Conservation (phyloP, 2,329 filamentous ascomycete species). For the Monosporascus cannonballus region DNA sequence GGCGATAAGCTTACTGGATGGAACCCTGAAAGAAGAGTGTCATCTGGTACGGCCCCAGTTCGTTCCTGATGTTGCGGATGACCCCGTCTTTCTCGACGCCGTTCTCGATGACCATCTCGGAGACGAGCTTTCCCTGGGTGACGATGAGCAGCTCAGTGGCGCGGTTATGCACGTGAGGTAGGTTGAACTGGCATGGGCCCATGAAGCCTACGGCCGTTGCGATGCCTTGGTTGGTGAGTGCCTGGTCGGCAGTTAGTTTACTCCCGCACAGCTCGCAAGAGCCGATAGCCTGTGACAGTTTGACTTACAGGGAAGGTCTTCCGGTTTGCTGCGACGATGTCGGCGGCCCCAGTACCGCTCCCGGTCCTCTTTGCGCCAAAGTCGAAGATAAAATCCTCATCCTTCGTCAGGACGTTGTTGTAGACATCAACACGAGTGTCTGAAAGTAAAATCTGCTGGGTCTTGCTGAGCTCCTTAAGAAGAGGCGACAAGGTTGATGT, state of each 20-base stretch:
- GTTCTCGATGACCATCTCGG: slow-evolving; percentile 49
- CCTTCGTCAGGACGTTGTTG: slow-evolving; percentile 33
- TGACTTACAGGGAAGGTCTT: slow-evolving; percentile 41
- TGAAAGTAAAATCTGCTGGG: slow-evolving; percentile 33
- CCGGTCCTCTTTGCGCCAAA: slow-evolving; percentile 29
- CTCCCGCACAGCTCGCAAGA: not conserved
- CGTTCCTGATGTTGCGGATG: slow-evolving; percentile 29
- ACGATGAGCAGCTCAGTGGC: slow-evolving; percentile 48
- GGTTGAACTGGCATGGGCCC: slow-evolving; percentile 49
- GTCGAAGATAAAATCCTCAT: slow-evolving; percentile 43
- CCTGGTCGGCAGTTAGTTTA: slow-evolving; percentile 10
- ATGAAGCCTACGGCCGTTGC: slow-evolving; percentile 47
- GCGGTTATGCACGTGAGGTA: slow-evolving; percentile 49
- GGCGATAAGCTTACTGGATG: slow-evolving; percentile 29
- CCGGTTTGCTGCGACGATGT: slow-evolving; percentile 46
- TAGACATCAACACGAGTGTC: slow-evolving; percentile 38
- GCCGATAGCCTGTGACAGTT: not conserved
- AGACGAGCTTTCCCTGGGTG: slow-evolving; percentile 40
- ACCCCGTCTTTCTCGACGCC: slow-evolving; percentile 33
- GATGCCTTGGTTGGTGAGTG: slow-evolving; percentile 44
- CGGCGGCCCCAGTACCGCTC: slow-evolving; percentile 32
- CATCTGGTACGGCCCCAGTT: slow-evolving; percentile 38
- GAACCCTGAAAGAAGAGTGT: slow-evolving; percentile 49
- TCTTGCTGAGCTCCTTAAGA: slow-evolving; percentile 22
- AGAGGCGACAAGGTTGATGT: slow-evolving; percentile 6